phyloP scores from a whole-genome alignment of 2,329 filamentous ascomycete genomes.

The Ophiostoma perfectum region DNA sequence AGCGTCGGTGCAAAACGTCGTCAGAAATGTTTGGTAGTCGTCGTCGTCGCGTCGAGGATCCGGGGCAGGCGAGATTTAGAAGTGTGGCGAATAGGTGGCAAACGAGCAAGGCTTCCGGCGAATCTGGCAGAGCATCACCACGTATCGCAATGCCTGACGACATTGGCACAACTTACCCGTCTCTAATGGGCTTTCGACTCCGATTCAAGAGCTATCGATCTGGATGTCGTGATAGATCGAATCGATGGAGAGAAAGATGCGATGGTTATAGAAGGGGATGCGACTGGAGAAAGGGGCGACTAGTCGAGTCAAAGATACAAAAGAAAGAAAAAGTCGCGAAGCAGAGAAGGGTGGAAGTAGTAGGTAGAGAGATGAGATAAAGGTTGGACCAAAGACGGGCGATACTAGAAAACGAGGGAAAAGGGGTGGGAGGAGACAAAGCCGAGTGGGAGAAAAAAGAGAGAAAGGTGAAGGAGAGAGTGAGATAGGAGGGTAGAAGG shows the following conservation, averaged over 20 bases:
- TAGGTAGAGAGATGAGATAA: conserved; percentile 13
- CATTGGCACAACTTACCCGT: background rate
- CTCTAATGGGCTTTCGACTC: background rate
- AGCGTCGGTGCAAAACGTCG: too few species aligned
- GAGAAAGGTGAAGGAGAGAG: conserved; percentile 16
- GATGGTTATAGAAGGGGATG: background rate
- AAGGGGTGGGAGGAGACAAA: conserved; percentile 26
- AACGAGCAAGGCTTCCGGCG: background rate
- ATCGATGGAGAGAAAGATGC: background rate
- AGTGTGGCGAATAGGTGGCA: too few species aligned
- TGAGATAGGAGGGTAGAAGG: background rate
- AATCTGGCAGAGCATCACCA: too few species aligned
- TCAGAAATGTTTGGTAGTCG: too few species aligned
- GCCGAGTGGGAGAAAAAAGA: conserved; percentile 16
- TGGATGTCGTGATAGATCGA: background rate
- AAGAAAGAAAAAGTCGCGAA: background rate
- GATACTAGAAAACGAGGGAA: conserved; percentile 11
- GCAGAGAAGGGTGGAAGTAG: conserved; percentile 6
- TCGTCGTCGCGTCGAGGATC: too few species aligned
- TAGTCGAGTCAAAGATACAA: background rate
- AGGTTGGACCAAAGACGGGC: background rate
- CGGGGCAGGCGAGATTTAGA: too few species aligned
- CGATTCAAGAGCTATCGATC: background rate
- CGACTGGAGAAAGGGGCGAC: background rate
- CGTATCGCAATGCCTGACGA: background rate